Evolutionary conservation across 352 stramenopile species (phyloP), one percentile per base, ranked within the genome.

Genomic region (Phytophthora melonis): DNA sequence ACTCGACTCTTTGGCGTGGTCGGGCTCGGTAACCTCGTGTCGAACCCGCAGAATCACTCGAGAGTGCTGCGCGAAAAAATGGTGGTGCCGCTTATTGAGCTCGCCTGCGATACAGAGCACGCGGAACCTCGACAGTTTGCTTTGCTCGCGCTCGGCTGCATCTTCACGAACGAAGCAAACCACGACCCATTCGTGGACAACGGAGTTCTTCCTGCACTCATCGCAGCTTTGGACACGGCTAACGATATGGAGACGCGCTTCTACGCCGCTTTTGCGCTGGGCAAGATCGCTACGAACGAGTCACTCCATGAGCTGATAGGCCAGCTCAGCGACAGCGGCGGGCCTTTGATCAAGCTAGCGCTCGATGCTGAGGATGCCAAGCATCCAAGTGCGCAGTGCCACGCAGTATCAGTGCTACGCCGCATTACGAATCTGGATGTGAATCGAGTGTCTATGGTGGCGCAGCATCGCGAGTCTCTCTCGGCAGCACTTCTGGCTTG

Each of bases 241-340:
- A 89, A 95, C 64, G 78, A 93, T 66, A 85, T 95, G 72, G 97
- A 99, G 73, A 98, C 89, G 43, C 90, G 94, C 18, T 98, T 98
- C 68, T 96, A 98, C 68, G 92, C 95, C 0, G 91, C 93, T 30
- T 99, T 98, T 72, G 87, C 93, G 9, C 83, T 98, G 14, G 97
- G 94, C 25, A 99, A 99, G 73, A 87, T 99, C 21, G 87, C 95
- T 6, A 92, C 91, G 70, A 92, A 96, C 67, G 81, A 81, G 18
- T 74, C 66, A 13, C 89, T 93, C 27, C 82, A 96, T 45, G 83
- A 89, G 45, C 78, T 84, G 3, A 87, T 97, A 36, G 84, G 81
- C 5, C 50, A 86, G 18, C 63, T 81, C 9, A 91, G 86, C 45
- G 71, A 91, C 39, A 84, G 74, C 57, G 81, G 84, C 5, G 73